phyloP scores from a whole-genome alignment of 306 rosid species.

The Medicago arabica region DNA sequence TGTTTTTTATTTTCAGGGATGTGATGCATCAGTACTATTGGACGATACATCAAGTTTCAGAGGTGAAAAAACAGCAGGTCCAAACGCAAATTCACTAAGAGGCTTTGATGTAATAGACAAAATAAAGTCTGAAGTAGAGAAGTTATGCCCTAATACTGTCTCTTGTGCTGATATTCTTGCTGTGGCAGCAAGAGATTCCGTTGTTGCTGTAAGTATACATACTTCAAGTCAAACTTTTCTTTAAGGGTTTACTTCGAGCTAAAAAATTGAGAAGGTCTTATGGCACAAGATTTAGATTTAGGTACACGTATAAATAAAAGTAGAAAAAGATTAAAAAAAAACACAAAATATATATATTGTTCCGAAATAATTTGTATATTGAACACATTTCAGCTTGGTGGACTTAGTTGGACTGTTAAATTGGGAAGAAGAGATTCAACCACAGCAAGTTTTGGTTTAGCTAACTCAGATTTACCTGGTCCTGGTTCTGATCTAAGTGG shows the following conservation, averaged over 20 bases:
- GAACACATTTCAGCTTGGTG: conserved; percentile 57
- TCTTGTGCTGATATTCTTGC: conserved; percentile 74
- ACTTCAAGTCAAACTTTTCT: not conserved
- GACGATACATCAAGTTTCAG: conserved; percentile 68
- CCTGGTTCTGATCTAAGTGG: conserved; percentile 49
- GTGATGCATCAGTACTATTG: conserved; percentile 70
- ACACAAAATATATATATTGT: no score
- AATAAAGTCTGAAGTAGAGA: conserved; percentile 61
- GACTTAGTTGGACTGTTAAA: conserved; percentile 54
- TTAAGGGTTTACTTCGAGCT: no score
- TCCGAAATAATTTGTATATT: not conserved
- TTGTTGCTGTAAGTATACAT: conserved; percentile 52
- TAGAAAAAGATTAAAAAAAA: no score
- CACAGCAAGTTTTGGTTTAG: conserved; percentile 59
- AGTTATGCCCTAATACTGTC: conserved; percentile 53
- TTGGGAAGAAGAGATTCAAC: conserved; percentile 82
- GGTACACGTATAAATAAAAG: no score
- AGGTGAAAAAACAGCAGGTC: conserved; percentile 64
- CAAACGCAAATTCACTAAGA: conserved; percentile 59
- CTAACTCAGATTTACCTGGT: conserved; percentile 59
- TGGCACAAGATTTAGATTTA: no score
- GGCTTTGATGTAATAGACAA: conserved; percentile 66
- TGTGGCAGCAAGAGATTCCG: conserved; percentile 73
- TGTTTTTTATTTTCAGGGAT: conserved; percentile 54
- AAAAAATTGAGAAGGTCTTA: no score